Evolutionary conservation across 129 eudicot genomes (phyloP).

Genomic region (Flaveria ramosissima): DNA sequence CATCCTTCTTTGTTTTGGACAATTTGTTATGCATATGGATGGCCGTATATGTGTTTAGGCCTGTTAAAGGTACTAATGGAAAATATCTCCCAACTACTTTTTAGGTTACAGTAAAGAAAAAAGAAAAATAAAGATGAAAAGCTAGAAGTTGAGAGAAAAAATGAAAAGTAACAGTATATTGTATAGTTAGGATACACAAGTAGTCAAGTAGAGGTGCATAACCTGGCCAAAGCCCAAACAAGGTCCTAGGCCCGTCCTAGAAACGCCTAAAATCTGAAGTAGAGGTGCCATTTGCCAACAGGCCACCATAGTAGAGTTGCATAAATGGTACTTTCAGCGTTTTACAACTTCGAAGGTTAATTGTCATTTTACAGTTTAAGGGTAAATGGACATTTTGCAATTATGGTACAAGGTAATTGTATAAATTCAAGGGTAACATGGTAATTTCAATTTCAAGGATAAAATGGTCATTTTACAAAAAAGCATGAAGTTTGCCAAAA

Average conservation of each 20-base stretch:
- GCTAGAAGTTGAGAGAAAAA: not conserved
- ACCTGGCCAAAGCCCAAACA: not conserved
- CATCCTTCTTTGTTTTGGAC: slow-evolving; percentile 74
- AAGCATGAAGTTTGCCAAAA: not conserved
- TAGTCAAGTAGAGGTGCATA: not conserved
- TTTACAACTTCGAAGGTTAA: not conserved
- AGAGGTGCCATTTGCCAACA: not conserved
- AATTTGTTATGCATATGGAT: slow-evolving; percentile 73
- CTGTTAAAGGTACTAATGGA: slow-evolving; percentile 64
- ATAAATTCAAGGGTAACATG: not conserved
- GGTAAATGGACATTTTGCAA: too few species aligned
- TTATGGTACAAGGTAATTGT: not conserved
- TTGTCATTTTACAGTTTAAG: too few species aligned
- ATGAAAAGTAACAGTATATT: not conserved
- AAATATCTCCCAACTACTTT: slow-evolving; percentile 14
- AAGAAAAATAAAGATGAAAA: not conserved
- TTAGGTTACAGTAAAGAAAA: slow-evolving; percentile 17
- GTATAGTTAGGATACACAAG: not conserved
- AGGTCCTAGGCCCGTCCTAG: not conserved
- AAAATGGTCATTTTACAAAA: not conserved
- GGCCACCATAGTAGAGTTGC: not conserved
- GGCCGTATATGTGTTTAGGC: slow-evolving; percentile 77
- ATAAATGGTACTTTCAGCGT: not conserved
- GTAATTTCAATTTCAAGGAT: too few species aligned
- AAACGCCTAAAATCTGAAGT: not conserved